Evolutionary conservation across 768 basidiomycete genomes (phyloP).

Genomic region (Cystobasidium tubakii): DNA sequence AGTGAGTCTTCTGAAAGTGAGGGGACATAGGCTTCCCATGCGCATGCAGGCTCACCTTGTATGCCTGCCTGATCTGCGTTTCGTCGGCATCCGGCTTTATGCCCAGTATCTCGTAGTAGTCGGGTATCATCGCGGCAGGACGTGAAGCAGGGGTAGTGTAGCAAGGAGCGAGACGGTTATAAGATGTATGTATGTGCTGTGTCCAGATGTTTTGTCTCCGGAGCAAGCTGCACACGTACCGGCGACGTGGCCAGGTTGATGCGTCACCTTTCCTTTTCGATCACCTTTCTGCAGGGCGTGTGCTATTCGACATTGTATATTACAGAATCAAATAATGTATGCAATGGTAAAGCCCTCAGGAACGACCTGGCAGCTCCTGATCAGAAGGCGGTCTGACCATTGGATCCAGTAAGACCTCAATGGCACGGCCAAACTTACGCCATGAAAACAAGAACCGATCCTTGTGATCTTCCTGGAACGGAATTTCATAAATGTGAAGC

Average conservation of each 20-base stretch:
- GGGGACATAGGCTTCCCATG: too few species aligned
- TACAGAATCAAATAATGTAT: too few species aligned
- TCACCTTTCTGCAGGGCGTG: not conserved
- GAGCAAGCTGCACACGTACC: not conserved
- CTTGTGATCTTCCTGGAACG: not conserved
- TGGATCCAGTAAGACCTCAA: too few species aligned
- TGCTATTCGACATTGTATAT: too few species aligned
- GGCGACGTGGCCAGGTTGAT: not conserved
- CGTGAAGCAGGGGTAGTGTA: not conserved
- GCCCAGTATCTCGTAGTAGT: conserved; percentile 30
- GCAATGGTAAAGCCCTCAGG: not conserved
- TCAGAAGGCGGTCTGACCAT: too few species aligned
- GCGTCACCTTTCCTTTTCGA: not conserved
- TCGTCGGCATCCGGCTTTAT: conserved; percentile 4
- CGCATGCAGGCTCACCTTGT: conserved; percentile 37
- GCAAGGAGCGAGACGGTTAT: not conserved
- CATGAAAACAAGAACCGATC: not conserved
- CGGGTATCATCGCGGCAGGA: not conserved
- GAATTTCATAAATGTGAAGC: not conserved
- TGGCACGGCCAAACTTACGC: too few species aligned
- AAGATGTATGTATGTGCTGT: not conserved
- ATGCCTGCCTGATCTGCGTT: conserved; percentile 29
- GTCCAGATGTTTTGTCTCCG: not conserved
- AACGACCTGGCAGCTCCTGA: not conserved
- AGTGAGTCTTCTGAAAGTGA: too few species aligned